Evolutionary conservation across 2,329 filamentous ascomycete genomes (phyloP).

Genomic region (Phaeosphaeriaceae sp.): DNA sequence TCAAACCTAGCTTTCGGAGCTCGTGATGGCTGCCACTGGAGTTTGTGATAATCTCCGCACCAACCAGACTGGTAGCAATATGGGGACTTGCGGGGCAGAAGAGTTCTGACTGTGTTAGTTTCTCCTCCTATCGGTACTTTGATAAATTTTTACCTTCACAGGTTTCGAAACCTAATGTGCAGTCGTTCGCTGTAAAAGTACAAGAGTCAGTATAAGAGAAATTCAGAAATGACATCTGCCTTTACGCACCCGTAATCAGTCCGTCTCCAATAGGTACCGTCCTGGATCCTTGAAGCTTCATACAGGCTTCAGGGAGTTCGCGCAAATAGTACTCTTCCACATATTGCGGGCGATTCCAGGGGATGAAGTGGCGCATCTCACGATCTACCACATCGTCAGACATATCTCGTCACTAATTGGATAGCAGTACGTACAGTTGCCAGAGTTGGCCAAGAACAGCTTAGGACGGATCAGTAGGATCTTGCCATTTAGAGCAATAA

Average conservation of each 20-base stretch:
- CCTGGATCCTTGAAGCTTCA: constrained; percentile 59
- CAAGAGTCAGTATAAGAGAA: no score
- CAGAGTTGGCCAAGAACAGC: constrained; percentile 74
- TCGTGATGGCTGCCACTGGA: constrained; percentile 72
- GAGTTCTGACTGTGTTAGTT: no score
- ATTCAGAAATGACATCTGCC: no score
- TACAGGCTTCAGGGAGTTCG: constrained; percentile 55
- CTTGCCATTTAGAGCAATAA: constrained; percentile 70
- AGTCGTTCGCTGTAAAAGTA: constrained; percentile 70
- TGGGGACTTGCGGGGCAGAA: constrained; percentile 55
- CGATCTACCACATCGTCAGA: constrained; percentile 20
- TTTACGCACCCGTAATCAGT: constrained; percentile 64
- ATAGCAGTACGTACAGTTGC: background rate
- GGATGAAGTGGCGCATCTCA: constrained; percentile 49
- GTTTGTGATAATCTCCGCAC: constrained; percentile 74
- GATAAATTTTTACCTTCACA: no score
- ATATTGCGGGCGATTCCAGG: constrained; percentile 53
- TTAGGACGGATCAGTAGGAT: constrained; percentile 77
- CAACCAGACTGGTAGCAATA: constrained; percentile 68
- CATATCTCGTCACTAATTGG: no score
- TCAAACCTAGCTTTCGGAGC: constrained; percentile 73
- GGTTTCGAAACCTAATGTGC: constrained; percentile 68
- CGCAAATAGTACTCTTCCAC: constrained; percentile 69
- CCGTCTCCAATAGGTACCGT: constrained; percentile 73
- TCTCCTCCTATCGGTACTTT: no score